These are phyloP conservation scores for Termitomyces sp. DNA, from an alignment of 768 basidiomycete genomes.

Conservation along the genomic window DNA sequence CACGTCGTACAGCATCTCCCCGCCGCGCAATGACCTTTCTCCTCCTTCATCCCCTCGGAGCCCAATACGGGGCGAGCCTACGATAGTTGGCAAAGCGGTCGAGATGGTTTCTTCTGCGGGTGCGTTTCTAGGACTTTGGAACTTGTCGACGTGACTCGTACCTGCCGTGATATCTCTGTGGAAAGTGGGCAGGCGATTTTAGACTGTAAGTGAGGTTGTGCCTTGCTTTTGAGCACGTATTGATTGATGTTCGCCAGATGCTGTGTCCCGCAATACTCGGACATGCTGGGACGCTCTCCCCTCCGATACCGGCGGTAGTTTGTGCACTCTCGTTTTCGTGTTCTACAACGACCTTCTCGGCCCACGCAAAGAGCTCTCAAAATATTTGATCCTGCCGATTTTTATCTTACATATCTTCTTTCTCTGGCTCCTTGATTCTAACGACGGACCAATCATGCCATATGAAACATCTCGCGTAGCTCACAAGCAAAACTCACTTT, in stretches of 20 bases:
- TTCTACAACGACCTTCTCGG: not conserved
- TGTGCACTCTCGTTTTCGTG: not conserved
- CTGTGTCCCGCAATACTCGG: not conserved
- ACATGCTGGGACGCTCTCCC: not conserved
- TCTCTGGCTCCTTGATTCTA: not conserved
- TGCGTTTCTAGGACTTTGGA: conserved; percentile 62
- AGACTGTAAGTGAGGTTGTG: conserved; percentile 3
- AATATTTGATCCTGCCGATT: not conserved
- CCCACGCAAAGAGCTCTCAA: not conserved
- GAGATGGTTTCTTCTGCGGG: conserved; percentile 80
- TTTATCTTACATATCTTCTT: not conserved
- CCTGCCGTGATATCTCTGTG: not conserved
- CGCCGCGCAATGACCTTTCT: conserved; percentile 11
- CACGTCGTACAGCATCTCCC: conserved; percentile 27
- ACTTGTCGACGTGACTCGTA: not conserved
- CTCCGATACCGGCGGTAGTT: not conserved
- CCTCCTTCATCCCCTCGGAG: conserved; percentile 13
- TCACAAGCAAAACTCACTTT: not conserved
- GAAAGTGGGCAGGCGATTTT: not conserved
- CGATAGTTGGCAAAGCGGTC: conserved; percentile 50
- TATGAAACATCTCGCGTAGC: not conserved
- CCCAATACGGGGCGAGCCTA: conserved; percentile 16
- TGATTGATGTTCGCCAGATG: not conserved
- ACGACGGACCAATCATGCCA: not conserved
- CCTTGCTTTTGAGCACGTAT: not conserved